phyloP scores from a whole-genome alignment of 176 grass and related monocot genomes.

The Oryza coarctata region DNA sequence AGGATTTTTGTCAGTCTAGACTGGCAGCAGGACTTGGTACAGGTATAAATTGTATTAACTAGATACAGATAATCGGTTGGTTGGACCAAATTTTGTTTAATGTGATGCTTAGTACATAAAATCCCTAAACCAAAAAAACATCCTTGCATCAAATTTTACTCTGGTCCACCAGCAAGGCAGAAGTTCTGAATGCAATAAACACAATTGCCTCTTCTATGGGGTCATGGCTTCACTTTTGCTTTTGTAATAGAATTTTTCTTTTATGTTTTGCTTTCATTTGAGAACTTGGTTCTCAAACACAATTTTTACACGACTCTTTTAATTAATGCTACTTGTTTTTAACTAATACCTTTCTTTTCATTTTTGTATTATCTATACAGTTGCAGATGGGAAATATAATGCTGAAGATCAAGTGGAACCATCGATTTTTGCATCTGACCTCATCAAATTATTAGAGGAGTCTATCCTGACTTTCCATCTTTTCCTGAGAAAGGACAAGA shows the following conservation, averaged over 20 bases:
- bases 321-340: background rate
- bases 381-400: constrained; percentile 50
- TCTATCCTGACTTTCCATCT: constrained; percentile 83
- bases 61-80: background rate
- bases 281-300: background rate
- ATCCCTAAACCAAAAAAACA: background rate
- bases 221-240: background rate
- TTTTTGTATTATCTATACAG: constrained; percentile 42
- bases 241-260: background rate
- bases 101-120: background rate
- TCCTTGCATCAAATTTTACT: constrained; percentile 21
- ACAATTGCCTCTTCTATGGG: background rate
- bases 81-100: background rate
- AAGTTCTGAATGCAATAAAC: background rate
- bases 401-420: constrained; percentile 50
- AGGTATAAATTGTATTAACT: constrained; percentile 11
- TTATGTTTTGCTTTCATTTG: constrained; percentile 10
- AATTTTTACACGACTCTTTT: background rate
- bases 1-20: constrained; percentile 11
- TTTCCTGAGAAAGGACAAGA: constrained; percentile 94
- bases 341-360: background rate
- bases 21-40: constrained; percentile 5
- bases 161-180: background rate
- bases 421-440: constrained; percentile 58
- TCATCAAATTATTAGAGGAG: constrained; percentile 82